These are phyloP conservation scores for Cercophora samala DNA, from an alignment of 495 filamentous ascomycete species.

Conservation along the genomic window DNA sequence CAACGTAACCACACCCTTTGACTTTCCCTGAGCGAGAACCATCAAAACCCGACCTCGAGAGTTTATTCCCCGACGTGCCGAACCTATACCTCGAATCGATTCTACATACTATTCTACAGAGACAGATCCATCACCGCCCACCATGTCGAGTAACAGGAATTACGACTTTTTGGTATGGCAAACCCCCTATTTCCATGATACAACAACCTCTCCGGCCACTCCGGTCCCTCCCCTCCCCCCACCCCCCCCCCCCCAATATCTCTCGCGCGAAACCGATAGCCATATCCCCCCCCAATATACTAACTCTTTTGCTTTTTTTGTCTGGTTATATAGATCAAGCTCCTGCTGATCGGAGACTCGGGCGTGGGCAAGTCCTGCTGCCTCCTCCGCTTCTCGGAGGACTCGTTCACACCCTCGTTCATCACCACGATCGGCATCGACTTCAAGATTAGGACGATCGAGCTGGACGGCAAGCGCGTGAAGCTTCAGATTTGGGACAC, in stretches of 20 bases:
- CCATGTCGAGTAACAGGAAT: slow-evolving; percentile 94
- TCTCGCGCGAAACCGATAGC: background rate
- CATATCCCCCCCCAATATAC: background rate
- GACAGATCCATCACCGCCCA: slow-evolving; percentile 19
- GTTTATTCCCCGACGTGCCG: background rate
- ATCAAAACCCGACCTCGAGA: background rate
- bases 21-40: background rate
- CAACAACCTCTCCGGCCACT: background rate
- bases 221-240: background rate
- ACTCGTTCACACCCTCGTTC: slow-evolving; percentile 97
- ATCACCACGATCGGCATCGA: slow-evolving; percentile 99
- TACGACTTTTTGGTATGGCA: slow-evolving; percentile 86
- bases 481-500: slow-evolving; percentile 99
- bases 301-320: background rate
- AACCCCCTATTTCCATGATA: slow-evolving; percentile 25
- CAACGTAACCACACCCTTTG: background rate
- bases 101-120: background rate
- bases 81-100: background rate
- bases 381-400: slow-evolving; percentile 95
- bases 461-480: slow-evolving; percentile 94
- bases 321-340: slow-evolving; percentile 72
- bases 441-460: slow-evolving; percentile 99
- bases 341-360: slow-evolving; percentile 96
- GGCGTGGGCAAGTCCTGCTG: slow-evolving; percentile 99
- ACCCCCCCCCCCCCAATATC: too few species aligned